Percentiles rank a stretch among this genome's conserved stretches.
Conservation (phyloP, 495 filamentous ascomycete genomes). For the Mytilinidion resinicola region DNA sequence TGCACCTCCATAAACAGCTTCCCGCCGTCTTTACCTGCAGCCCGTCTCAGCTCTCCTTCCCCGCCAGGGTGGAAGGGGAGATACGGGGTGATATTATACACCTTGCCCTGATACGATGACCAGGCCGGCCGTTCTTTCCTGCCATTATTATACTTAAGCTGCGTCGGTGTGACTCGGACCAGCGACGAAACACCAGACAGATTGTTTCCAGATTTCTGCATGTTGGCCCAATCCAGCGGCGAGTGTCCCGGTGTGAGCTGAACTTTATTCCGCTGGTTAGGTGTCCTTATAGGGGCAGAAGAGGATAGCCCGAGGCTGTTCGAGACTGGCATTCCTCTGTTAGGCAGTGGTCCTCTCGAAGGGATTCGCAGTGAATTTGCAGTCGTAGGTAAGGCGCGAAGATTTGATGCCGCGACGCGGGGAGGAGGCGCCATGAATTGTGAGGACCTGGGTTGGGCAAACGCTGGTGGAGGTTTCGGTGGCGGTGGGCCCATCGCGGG, state of each 20-base stretch:
- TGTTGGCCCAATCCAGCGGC: constrained; percentile 89
- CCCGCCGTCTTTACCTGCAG: constrained; percentile 69
- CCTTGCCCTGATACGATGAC: constrained; percentile 76
- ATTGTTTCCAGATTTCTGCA: constrained; percentile 57
- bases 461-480: constrained; percentile 8
- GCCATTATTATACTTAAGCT: constrained; percentile 68
- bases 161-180: constrained; percentile 65
- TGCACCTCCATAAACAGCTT: constrained; percentile 87
- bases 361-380: constrained; percentile 37
- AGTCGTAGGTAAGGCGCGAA: constrained; percentile 20
- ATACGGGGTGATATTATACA: constrained; percentile 93
- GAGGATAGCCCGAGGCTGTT: constrained; percentile 22
- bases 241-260: constrained; percentile 79
- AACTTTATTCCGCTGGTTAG: constrained; percentile 48
- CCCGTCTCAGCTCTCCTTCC: constrained; percentile 73
- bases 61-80: constrained; percentile 88
- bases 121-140: constrained; percentile 79
- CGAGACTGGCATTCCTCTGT: constrained; percentile 21
- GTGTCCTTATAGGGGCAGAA: constrained; percentile 16
- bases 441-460: background rate
- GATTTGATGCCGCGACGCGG: constrained; percentile 20
- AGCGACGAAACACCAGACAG: constrained; percentile 52
- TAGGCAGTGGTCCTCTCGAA: constrained; percentile 35
- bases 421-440: constrained; percentile 26
- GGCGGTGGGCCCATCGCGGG: constrained; percentile 11